A percentile compares a stretch with the other conserved stretches of the same genome.
phyloP scores from a whole-genome alignment of 73 alveolate species.

The Tetrahymena elliotti region DNA sequence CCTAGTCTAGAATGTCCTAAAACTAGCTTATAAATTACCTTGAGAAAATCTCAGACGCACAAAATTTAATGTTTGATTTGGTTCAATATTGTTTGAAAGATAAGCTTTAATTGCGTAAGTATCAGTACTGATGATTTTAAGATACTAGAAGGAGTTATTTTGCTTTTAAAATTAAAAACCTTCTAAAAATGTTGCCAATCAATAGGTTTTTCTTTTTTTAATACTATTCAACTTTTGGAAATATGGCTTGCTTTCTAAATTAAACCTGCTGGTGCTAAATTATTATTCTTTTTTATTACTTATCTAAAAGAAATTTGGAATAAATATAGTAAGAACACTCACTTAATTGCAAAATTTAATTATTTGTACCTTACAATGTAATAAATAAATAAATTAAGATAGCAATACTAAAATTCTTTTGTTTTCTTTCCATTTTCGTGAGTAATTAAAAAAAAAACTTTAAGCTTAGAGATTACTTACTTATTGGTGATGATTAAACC shows the following conservation, averaged over 20 bases:
- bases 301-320: too few species aligned
- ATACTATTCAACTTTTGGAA: neutral
- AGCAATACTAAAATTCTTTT: too few species aligned
- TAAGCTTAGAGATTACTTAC: too few species aligned
- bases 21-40: neutral
- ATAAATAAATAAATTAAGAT: too few species aligned
- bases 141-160: neutral
- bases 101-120: neutral
- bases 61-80: too few species aligned
- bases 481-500: too few species aligned
- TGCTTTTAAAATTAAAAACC: neutral
- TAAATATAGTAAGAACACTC: neutral
- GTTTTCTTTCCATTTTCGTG: too few species aligned
- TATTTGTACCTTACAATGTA: neutral
- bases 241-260: neutral
- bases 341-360: neutral
- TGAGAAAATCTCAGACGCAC: neutral
- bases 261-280: neutral
- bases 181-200: neutral
- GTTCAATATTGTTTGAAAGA: too few species aligned
- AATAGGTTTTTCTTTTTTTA: neutral
- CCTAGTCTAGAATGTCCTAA: too few species aligned
- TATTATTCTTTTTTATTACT: neutral
- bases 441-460: too few species aligned
- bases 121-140: neutral